A percentile compares a stretch with the other conserved stretches of the same genome.
phyloP scores from a whole-genome alignment of 257 asterid genomes.

The Primulina eburnea region DNA sequence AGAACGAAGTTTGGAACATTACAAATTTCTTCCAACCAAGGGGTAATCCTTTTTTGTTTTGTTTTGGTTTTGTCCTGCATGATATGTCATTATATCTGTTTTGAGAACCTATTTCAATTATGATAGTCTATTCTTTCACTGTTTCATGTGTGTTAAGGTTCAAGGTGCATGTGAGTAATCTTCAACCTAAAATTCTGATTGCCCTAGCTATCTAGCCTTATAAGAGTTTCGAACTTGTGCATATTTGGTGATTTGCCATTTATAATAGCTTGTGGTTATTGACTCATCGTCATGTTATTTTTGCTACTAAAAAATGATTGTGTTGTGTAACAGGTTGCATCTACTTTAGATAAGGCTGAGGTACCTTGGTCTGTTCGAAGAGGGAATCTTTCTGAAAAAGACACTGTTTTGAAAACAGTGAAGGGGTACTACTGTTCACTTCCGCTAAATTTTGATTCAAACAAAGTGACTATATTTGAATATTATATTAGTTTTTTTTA shows the following conservation, averaged over 20 bases:
- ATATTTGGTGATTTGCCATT: neutral
- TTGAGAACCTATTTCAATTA: neutral
- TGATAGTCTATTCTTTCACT: conserved; percentile 1
- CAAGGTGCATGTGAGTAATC: conserved; percentile 10
- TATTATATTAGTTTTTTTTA: conserved; percentile 1
- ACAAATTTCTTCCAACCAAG: conserved; percentile 54
- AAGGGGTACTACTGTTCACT: conserved; percentile 62
- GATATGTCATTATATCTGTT: neutral
- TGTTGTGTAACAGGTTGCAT: conserved; percentile 48
- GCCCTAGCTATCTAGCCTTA: neutral
- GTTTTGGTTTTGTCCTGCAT: neutral
- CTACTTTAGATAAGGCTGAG: conserved; percentile 79
- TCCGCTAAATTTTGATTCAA: conserved; percentile 16
- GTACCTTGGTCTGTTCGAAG: conserved; percentile 90
- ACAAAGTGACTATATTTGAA: neutral
- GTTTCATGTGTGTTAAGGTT: neutral
- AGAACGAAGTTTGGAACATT: conserved; percentile 46
- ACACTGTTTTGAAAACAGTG: conserved; percentile 79
- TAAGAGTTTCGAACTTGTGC: neutral
- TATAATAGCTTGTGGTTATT: neutral
- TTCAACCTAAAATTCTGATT: neutral
- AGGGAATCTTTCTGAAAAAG: conserved; percentile 80
- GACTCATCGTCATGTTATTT: neutral
- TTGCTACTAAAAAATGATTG: neutral
- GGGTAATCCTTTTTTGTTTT: conserved; percentile 30